A percentile compares a stretch with the other conserved stretches of the same genome.
Conservation (phyloP, 495 filamentous ascomycete genomes). For the Bathelium albidoporum region DNA sequence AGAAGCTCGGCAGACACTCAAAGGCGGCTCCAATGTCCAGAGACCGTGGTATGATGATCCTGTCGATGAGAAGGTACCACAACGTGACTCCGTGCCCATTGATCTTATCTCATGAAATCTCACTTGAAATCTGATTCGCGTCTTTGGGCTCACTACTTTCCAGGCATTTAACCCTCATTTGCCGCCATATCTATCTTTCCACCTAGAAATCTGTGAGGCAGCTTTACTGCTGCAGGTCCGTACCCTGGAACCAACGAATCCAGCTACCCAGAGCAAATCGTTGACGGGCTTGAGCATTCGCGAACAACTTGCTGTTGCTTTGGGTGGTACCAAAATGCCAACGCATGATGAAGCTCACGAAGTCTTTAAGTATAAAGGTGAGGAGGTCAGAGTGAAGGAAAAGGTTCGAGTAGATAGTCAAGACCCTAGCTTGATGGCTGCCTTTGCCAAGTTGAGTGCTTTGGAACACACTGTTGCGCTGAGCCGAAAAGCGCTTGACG, state of each 20-base stretch:
- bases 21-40: conserved; percentile 43
- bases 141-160: background rate
- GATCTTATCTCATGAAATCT: background rate
- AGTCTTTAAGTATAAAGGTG: conserved; percentile 52
- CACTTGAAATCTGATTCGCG: background rate
- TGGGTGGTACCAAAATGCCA: conserved; percentile 39
- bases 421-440: conserved; percentile 78
- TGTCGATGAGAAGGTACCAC: conserved; percentile 40
- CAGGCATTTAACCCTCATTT: conserved; percentile 47
- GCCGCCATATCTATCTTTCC: conserved; percentile 54
- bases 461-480: conserved; percentile 62
- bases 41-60: conserved; percentile 50
- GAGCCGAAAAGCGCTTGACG: conserved; percentile 59
- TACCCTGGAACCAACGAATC: conserved; percentile 57
- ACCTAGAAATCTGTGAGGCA: conserved; percentile 67
- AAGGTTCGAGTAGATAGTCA: conserved; percentile 85
- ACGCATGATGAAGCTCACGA: conserved; percentile 67
- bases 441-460: conserved; percentile 77
- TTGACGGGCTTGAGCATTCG: conserved; percentile 49
- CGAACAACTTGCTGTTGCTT: conserved; percentile 43
- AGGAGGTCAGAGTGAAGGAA: conserved; percentile 75
- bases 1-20: conserved; percentile 54
- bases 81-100: background rate
- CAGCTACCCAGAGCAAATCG: conserved; percentile 24
- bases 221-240: conserved; percentile 69